Evolutionary conservation across 2,329 filamentous ascomycete species (phyloP), one percentile per base, ranked within the genome.

Genomic region (Fusarium nurragi): DNA sequence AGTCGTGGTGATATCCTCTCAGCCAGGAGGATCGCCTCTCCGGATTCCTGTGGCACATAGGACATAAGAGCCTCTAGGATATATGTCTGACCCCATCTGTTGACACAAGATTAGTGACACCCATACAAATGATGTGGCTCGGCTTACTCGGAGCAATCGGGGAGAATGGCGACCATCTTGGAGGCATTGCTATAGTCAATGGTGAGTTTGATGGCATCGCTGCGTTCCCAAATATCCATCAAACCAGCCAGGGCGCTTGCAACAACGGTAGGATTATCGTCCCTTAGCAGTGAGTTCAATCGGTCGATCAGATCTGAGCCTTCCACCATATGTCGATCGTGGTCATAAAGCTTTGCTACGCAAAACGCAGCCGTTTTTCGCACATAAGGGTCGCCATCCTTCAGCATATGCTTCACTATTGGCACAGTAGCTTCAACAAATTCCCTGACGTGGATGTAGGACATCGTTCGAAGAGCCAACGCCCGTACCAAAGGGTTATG

Each of bases 151-250:
- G 95, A 98, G 80, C 95, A 98, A 76, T 99, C 95, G 3, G 95
- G 90, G 22, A 99, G 79, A 61, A 99, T 98, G 39, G 95, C 93
- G 32, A 98, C 93, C 83, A 99, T 95, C 80, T 99, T 99, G 48
- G 94, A 98, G 23, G 95, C 95, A 78, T 97, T 99, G 64, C 88
- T 88, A 76, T 99, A 98, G 79, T 99, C 95, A 71, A 99, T 97
- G 5, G 95, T 98, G 64, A 99, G 88, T 76, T 97, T 97, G 78
- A 99, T 99, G 57, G 91, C 93, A 77, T 98, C 94, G 75, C 94
- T 98, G 57, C 94, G 86, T 77, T 98, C 95, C 95, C 95, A 99
- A 46, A 99, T 98, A 77, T 99, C 95, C 87, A 97, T 95, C 73
- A 99, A 77, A 32, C 91, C 86, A 23, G 95, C 94, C 64, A 99